Evolutionary conservation across 495 filamentous ascomycete species (phyloP), one percentile per base, ranked within the genome.

Genomic region (Tuber magnatum): DNA sequence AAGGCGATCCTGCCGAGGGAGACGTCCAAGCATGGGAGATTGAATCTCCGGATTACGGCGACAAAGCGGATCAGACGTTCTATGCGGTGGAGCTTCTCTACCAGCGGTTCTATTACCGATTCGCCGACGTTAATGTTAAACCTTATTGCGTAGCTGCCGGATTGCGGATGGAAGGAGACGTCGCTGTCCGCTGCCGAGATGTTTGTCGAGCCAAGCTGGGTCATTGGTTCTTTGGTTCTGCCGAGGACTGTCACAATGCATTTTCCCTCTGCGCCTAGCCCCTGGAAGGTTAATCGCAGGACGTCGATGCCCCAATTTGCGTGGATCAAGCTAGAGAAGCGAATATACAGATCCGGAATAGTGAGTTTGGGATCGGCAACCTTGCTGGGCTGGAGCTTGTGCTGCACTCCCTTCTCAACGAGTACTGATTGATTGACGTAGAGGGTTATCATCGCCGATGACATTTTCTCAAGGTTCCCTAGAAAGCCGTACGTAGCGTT

Each of bases 61-160:
- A 92, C 85, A 73, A 92, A 90, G 40, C 86, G 84, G n/a, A 91
- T 87, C 32, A 94, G 82, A 16, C 88, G 88, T 75, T 90, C 87
- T 69, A 94, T 86, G 35, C 88, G 86, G 71, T 86, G 84, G 8
- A 92, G 81, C 16, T 90, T 88, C 38, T 86, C 82, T 24, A 83
- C 80, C 9, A 94, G 85, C 39, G 83, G 80, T 14, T 86, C 83
- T 32, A 93, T 83, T 3, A 89, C 84, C 0, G 87, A 83, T 51
- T 85, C 84, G 39, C 90, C 90, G 71, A 92, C 86, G 20, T 85
- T 82, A 16, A 87, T 86, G 12, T 86, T 84, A 24, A 93, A 79
- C 12, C 86, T 85, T 44, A 93, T 84, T 20, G 86, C 86, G 77
- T 94, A 91, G 28, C 85, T 85, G 4, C 91, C 91, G 1, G 84